These are phyloP conservation scores for Penicillium crustosum DNA, from an alignment of 2,329 filamentous ascomycete genomes.

Conservation along the genomic window DNA sequence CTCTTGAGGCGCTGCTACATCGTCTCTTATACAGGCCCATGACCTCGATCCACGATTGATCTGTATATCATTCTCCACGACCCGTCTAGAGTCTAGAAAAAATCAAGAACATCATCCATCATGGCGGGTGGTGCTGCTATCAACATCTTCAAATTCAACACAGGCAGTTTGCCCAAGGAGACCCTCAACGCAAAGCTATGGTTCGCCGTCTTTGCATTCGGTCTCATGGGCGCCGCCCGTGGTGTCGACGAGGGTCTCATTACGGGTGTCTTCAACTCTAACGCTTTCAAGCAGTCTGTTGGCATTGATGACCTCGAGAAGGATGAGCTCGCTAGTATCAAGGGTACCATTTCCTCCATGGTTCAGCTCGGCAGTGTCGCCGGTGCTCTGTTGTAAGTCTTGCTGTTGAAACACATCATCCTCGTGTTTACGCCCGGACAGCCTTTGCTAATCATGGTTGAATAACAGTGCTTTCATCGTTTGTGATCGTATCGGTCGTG, in stretches of 20 bases:
- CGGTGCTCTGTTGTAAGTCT: conserved; percentile 48
- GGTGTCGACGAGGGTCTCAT: conserved; percentile 75
- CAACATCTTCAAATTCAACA: conserved; percentile 48
- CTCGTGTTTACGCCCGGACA: background rate
- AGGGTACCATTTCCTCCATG: conserved; percentile 73
- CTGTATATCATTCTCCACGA: background rate
- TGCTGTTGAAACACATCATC: background rate
- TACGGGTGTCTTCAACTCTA: conserved; percentile 62
- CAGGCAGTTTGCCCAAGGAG: conserved; percentile 64
- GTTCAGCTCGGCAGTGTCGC: conserved; percentile 71
- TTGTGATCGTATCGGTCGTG: conserved; percentile 62
- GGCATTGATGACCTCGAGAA: conserved; percentile 8
- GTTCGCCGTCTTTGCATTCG: conserved; percentile 69
- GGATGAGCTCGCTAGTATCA: conserved; percentile 55
- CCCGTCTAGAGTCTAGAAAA: background rate
- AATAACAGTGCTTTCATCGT: conserved; percentile 59
- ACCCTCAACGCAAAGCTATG: conserved; percentile 72
- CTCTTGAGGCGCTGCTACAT: background rate
- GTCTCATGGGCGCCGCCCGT: conserved; percentile 69
- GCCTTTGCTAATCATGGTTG: conserved; percentile 18
- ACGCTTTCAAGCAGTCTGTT: conserved; percentile 58
- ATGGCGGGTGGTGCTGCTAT: conserved; percentile 40
- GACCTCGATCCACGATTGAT: conserved; percentile 7
- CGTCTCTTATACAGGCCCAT: background rate
- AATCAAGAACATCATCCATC: background rate